A percentile compares a stretch with the other conserved stretches of the same genome.
Conservation (phyloP, 2,329 filamentous ascomycete genomes). For the Cladosporium oxysporum region DNA sequence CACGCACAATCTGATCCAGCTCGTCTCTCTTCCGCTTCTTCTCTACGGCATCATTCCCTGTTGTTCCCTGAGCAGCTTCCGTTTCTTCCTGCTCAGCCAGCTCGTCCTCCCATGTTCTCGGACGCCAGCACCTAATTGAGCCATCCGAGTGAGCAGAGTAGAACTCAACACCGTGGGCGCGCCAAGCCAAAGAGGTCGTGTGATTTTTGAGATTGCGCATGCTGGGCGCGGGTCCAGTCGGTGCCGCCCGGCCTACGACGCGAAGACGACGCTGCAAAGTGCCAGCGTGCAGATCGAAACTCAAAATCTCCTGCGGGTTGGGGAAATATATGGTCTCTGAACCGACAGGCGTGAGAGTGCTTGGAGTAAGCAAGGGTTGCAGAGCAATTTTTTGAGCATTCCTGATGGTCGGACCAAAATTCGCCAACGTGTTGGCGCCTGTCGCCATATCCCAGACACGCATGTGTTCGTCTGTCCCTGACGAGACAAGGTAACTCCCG, state of each 20-base stretch:
- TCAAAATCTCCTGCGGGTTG: conserved; percentile 72
- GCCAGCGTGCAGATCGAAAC: conserved; percentile 78
- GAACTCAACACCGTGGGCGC: conserved; percentile 68
- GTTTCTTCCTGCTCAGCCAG: conserved; percentile 46
- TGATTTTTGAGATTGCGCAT: conserved; percentile 48
- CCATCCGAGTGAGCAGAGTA: conserved; percentile 86
- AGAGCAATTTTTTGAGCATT: conserved; percentile 57
- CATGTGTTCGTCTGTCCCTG: conserved; percentile 80
- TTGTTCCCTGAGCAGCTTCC: conserved; percentile 41
- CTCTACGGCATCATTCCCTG: conserved; percentile 41
- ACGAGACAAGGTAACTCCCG: conserved; percentile 72
- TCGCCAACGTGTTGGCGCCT: conserved; percentile 83
- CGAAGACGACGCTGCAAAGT: conserved; percentile 69
- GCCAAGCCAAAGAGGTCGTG: conserved; percentile 76
- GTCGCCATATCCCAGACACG: conserved; percentile 82
- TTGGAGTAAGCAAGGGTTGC: conserved; percentile 58
- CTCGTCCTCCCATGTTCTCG: conserved; percentile 54
- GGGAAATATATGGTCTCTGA: conserved; percentile 76
- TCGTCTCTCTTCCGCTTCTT: conserved; percentile 73
- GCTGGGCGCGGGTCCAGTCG: conserved; percentile 23
- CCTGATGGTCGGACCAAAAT: conserved; percentile 79
- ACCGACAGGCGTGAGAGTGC: conserved; percentile 55
- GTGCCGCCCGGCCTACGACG: conserved; percentile 50
- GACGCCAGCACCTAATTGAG: conserved; percentile 77
- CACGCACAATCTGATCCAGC: conserved; percentile 76